Percentiles rank a stretch among this genome's conserved stretches.
Evolutionary conservation across 2,329 filamentous ascomycete species (phyloP).

Genomic region (Neofusicoccum cordaticola): DNA sequence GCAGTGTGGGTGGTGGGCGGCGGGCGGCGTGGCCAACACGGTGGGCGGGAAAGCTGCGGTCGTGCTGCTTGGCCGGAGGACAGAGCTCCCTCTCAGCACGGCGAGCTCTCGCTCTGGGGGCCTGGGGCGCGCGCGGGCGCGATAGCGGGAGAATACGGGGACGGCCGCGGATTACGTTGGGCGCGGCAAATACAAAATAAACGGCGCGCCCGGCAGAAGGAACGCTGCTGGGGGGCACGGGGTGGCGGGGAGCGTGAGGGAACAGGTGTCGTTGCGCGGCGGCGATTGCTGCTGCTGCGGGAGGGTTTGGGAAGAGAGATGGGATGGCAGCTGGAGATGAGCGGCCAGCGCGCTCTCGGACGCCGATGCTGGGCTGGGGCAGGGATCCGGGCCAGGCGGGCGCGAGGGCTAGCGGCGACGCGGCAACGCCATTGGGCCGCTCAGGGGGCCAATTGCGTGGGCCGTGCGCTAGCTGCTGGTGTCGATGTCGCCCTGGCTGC

Average conservation of each 20-base stretch:
- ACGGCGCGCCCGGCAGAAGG: background rate
- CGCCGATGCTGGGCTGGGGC: constrained; percentile 10
- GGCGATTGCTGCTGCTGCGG: background rate
- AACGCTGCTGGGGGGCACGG: background rate
- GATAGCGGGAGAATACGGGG: constrained; percentile 14
- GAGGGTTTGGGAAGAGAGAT: constrained; percentile 14
- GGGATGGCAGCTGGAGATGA: constrained; percentile 12
- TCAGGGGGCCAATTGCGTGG: background rate
- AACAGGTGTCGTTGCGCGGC: constrained; percentile 6
- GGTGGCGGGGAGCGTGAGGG: background rate
- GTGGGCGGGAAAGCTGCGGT: constrained; percentile 7
- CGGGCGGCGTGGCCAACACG: constrained; percentile 13
- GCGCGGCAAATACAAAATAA: background rate
- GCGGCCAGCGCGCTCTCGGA: background rate
- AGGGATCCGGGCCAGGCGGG: background rate
- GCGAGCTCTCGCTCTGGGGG: background rate
- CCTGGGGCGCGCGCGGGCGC: background rate
- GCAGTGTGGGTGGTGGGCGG: constrained; percentile 10
- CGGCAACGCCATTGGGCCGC: constrained; percentile 4
- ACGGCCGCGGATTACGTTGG: background rate
- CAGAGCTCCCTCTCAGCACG: constrained; percentile 8
- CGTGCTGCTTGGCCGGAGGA: background rate
- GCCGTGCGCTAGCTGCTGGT: constrained; percentile 1
- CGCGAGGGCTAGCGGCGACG: constrained; percentile 1
- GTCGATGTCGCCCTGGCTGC: background rate